phyloP scores from a whole-genome alignment of 2,329 filamentous ascomycete genomes.

The Neofusicoccum ribis region DNA sequence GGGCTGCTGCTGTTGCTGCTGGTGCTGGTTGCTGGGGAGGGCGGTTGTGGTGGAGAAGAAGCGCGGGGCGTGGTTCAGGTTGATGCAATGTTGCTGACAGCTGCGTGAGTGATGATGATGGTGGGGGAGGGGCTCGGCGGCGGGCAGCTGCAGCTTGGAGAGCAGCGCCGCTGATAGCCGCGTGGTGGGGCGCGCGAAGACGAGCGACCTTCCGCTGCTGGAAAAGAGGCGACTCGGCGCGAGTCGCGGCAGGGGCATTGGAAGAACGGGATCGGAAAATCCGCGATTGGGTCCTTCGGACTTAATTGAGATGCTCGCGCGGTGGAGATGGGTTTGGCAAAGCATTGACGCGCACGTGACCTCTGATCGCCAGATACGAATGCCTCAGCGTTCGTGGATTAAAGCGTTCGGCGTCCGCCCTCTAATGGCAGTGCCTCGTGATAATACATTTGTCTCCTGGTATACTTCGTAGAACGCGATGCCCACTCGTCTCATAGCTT shows the following conservation, averaged over 20 bases:
- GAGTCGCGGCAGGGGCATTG: neutral
- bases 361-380: neutral
- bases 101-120: neutral
- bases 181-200: neutral
- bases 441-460: neutral
- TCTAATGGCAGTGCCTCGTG: neutral
- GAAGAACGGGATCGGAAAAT: neutral
- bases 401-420: neutral
- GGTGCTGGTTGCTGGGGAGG: too few species aligned
- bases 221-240: slow-evolving; percentile 1
- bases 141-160: neutral
- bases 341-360: slow-evolving; percentile 8
- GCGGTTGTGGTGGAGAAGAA: neutral
- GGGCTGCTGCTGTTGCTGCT: neutral
- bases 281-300: neutral
- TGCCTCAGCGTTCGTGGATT: neutral
- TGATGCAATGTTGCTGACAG: neutral
- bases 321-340: neutral
- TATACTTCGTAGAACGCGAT: neutral
- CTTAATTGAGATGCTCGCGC: neutral
- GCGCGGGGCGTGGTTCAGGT: neutral
- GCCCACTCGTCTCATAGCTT: neutral
- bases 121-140: neutral
- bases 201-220: neutral
- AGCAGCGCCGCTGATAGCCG: slow-evolving; percentile 9